These are phyloP conservation scores for Buxus sempervirens DNA, from an alignment of 164 flowering plant species.

Conservation along the genomic window DNA sequence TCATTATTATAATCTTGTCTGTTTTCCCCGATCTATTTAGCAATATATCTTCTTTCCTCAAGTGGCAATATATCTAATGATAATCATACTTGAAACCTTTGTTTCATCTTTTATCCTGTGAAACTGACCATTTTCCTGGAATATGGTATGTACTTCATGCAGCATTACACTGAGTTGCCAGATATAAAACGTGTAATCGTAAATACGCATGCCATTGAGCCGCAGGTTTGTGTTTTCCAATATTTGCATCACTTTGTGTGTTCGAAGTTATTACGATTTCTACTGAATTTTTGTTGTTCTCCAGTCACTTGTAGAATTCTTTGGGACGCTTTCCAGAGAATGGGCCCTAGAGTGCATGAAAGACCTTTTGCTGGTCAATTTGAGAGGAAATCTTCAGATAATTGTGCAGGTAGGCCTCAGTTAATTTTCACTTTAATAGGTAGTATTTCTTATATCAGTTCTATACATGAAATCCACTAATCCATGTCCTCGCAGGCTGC, in stretches of 20 bases:
- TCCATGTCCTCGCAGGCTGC: conserved; percentile 54
- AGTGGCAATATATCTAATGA: too few relatives aligned
- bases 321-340: conserved; percentile 94
- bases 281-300: conserved; percentile 21
- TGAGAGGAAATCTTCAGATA: conserved; percentile 97
- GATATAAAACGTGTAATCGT: conserved; percentile 98
- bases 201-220: conserved; percentile 99
- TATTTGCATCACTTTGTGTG: neutral
- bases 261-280: neutral
- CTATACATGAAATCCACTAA: neutral
- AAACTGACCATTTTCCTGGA: neutral
- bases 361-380: conserved; percentile 88
- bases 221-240: conserved; percentile 62
- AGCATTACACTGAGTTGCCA: conserved; percentile 93
- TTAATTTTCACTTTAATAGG: neutral
- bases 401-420: conserved; percentile 79
- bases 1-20: too few relatives aligned
- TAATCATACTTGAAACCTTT: too few relatives aligned
- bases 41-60: too few relatives aligned
- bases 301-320: conserved; percentile 97
- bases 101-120: neutral
- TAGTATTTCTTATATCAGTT: neutral
- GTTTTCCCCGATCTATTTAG: too few relatives aligned
- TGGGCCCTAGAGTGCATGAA: conserved; percentile 99
- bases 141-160: conserved; percentile 28